These are phyloP conservation scores for Gaeumannomyces sp. DNA, from an alignment of 2,329 filamentous ascomycete species.

Conservation along the genomic window DNA sequence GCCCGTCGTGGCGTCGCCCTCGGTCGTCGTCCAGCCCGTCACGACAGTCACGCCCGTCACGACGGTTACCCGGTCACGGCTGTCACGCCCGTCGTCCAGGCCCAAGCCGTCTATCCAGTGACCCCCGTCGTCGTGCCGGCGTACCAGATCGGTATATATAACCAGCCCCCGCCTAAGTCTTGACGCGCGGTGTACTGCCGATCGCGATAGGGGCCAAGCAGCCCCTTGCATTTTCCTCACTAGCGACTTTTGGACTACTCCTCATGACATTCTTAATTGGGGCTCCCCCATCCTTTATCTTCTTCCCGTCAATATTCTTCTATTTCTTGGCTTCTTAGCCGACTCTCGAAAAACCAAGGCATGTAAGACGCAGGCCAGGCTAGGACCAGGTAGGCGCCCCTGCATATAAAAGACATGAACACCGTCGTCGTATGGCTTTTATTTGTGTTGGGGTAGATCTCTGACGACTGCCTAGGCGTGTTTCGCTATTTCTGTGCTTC, in stretches of 20 bases:
- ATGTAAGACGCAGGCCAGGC: background rate
- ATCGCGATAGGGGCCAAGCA: background rate
- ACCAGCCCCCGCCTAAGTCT: background rate
- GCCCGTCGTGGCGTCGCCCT: slow-evolving; percentile 2
- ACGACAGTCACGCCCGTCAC: background rate
- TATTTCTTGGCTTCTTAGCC: too few relatives aligned
- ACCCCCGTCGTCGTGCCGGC: background rate
- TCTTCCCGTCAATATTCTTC: too few relatives aligned
- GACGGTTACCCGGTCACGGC: background rate
- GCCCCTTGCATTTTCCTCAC: background rate
- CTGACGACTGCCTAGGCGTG: background rate
- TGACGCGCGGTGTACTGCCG: background rate
- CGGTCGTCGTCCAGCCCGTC: slow-evolving; percentile 2
- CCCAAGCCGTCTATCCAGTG: slow-evolving; percentile 1
- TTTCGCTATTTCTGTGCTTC: background rate
- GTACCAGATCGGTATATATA: slow-evolving; percentile 3
- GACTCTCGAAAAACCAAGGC: too few relatives aligned
- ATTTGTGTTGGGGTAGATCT: too few relatives aligned
- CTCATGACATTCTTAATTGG: background rate
- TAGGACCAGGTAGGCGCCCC: too few relatives aligned
- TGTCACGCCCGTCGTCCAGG: background rate
- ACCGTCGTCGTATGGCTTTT: too few relatives aligned
- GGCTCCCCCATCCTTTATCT: too few relatives aligned
- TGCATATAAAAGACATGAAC: too few relatives aligned
- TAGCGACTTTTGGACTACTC: background rate